phyloP scores from a whole-genome alignment of 1,284 basidiomycete genomes.

The Mycena citricolor region DNA sequence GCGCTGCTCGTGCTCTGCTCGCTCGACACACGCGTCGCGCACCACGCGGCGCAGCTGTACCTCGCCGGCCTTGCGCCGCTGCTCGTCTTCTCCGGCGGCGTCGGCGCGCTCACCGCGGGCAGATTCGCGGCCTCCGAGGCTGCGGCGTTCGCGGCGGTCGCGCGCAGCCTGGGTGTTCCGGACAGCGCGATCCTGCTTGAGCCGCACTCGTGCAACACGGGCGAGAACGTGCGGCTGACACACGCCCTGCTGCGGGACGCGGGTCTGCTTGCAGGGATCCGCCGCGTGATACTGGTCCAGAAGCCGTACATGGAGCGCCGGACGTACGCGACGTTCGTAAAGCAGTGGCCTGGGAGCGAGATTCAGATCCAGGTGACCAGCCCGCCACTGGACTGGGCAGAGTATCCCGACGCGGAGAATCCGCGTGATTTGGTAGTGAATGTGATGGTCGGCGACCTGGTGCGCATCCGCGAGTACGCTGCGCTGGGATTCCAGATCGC shows the following conservation, averaged over 20 bases:
- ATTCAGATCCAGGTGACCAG: constrained; percentile 7
- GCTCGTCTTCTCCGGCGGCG: constrained; percentile 16
- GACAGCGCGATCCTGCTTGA: constrained; percentile 7
- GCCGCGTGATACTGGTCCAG: constrained; percentile 13
- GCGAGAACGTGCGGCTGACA: constrained; percentile 19
- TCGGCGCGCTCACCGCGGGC: constrained; percentile 1
- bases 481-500: constrained; percentile 16
- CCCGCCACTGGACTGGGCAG: constrained; percentile 8
- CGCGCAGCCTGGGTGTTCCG: constrained; percentile 12
- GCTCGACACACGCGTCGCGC: constrained; percentile 15
- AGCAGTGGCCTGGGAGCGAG: constrained; percentile 11
- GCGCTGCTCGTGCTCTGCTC: constrained; percentile 17
- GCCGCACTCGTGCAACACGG: constrained; percentile 11
- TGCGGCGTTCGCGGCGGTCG: constrained; percentile 12
- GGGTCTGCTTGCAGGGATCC: not conserved
- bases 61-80: constrained; percentile 8
- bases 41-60: constrained; percentile 13
- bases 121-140: constrained; percentile 10
- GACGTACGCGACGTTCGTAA: constrained; percentile 17
- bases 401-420: constrained; percentile 14
- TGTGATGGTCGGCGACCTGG: constrained; percentile 18
- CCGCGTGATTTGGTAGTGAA: constrained; percentile 12
- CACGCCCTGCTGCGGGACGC: constrained; percentile 2
- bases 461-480: constrained; percentile 16
- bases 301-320: constrained; percentile 21